phyloP scores from a whole-genome alignment of 2,329 filamentous ascomycete species.

The Tolypocladium ovalisporum region DNA sequence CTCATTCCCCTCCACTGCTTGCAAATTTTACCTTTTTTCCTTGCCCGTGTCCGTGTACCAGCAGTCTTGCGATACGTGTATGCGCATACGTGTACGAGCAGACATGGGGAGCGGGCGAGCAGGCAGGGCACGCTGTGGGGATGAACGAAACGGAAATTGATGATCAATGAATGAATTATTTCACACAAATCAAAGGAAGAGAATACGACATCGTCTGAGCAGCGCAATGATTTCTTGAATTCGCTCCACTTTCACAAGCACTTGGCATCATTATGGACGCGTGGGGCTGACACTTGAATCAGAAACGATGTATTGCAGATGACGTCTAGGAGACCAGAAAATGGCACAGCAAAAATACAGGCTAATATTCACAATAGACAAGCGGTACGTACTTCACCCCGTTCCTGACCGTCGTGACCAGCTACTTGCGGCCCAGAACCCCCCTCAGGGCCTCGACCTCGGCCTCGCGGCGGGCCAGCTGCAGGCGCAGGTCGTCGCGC shows the following conservation, averaged over 20 bases:
- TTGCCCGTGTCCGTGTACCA: neutral
- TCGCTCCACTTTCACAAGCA: no score
- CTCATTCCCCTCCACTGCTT: no score
- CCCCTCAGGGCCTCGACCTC: conserved; percentile 51
- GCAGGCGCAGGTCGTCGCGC: conserved; percentile 50
- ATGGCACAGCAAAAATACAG: neutral
- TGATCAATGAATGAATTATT: conserved; percentile 2
- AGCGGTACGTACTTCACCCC: neutral
- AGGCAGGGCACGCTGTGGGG: conserved; percentile 2
- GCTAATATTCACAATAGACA: neutral
- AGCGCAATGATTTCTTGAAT: neutral
- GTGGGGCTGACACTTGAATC: neutral
- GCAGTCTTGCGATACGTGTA: neutral
- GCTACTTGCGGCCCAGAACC: conserved; percentile 26
- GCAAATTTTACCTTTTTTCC: neutral
- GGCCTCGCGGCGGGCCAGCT: conserved; percentile 53
- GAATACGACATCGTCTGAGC: conserved; percentile 19
- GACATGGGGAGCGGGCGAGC: neutral
- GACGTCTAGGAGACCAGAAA: neutral
- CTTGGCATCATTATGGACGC: neutral
- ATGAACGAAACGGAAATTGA: conserved; percentile 16
- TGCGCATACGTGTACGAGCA: neutral
- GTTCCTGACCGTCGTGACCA: neutral
- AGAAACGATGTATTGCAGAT: neutral
- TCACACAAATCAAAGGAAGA: conserved; percentile 1